Conservation (phyloP, 2,329 filamentous ascomycete species). For the Arachnopeziza araneosa region DNA sequence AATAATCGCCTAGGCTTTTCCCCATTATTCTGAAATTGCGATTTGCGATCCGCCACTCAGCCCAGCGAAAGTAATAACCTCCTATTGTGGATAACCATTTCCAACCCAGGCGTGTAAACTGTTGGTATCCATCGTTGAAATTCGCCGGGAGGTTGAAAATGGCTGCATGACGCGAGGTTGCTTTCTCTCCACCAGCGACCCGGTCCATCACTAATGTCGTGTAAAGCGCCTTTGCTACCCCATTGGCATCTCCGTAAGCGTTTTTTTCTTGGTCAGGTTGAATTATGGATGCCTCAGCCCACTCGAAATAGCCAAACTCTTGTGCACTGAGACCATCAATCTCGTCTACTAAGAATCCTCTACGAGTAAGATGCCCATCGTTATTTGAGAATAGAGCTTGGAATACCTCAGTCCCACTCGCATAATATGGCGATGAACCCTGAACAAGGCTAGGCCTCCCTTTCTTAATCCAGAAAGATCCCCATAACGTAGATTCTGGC, state of each 20-base stretch:
- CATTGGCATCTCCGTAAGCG: constrained; percentile 1
- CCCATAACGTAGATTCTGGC: constrained; percentile 6
- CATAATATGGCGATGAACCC: constrained; percentile 3
- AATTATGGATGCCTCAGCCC: constrained; percentile 6
- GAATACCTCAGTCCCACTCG: neutral
- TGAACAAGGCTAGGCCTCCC: neutral
- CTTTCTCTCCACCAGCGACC: constrained; percentile 3
- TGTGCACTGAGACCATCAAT: constrained; percentile 8
- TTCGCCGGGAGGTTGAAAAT: constrained; percentile 9
- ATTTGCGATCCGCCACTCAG: constrained; percentile 7
- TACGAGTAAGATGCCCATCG: constrained; percentile 6
- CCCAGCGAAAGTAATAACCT: constrained; percentile 14
- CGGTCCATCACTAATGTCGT: constrained; percentile 10
- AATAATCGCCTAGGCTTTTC: constrained; percentile 2
- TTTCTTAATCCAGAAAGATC: constrained; percentile 4
- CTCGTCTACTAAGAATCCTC: constrained; percentile 12
- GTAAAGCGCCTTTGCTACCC: constrained; percentile 8
- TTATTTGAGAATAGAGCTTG: constrained; percentile 5
- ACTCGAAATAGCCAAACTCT: constrained; percentile 8
- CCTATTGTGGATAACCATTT: constrained; percentile 5
- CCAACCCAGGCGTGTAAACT: constrained; percentile 10
- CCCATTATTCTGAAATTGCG: constrained; percentile 4
- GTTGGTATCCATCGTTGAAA: neutral
- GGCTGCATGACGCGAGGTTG: neutral
- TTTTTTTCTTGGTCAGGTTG: constrained; percentile 3